Percentiles rank a stretch among this genome's conserved stretches.
phyloP scores from a whole-genome alignment of 139 green algal genomes.

The Volvox reticuliferus region DNA sequence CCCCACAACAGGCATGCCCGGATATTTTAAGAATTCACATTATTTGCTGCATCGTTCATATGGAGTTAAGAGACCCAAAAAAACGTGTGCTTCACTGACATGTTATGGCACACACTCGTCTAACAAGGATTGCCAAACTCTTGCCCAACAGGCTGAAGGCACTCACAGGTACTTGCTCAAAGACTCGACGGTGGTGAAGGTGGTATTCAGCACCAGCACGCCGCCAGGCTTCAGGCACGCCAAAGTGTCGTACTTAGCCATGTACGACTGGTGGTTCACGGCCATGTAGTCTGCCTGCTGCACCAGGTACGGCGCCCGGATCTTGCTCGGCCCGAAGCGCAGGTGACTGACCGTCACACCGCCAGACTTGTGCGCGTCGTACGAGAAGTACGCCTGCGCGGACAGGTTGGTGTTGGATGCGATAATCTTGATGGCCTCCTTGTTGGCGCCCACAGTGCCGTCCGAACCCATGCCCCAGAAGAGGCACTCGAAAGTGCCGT shows the following conservation, averaged over 20 bases:
- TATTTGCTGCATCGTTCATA: too few relatives aligned
- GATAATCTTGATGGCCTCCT: conserved; percentile 77
- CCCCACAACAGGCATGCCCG: too few relatives aligned
- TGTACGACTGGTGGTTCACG: conserved; percentile 53
- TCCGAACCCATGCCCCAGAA: conserved; percentile 76
- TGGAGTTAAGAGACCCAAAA: too few relatives aligned
- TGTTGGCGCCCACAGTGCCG: conserved; percentile 75
- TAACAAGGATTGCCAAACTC: too few relatives aligned
- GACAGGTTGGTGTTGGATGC: conserved; percentile 49
- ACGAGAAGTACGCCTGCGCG: conserved; percentile 70
- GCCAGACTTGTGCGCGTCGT: conserved; percentile 72
- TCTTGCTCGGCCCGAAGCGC: conserved; percentile 65
- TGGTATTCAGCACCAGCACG: conserved; percentile 67
- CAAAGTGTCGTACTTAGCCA: conserved; percentile 69
- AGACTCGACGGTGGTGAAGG: conserved; percentile 53
- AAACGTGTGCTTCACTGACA: too few relatives aligned
- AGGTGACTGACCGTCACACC: conserved; percentile 72
- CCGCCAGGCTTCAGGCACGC: conserved; percentile 56
- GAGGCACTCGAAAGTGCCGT: conserved; percentile 67
- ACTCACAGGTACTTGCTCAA: conserved; percentile 39
- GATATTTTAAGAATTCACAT: too few relatives aligned
- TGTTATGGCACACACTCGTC: too few relatives aligned
- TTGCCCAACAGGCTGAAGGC: too few relatives aligned
- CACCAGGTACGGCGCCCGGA: conserved; percentile 65
- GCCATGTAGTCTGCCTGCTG: conserved; percentile 68